These are phyloP conservation scores for Berberis vulgaris DNA, from an alignment of 164 flowering plant genomes.

Conservation along the genomic window DNA sequence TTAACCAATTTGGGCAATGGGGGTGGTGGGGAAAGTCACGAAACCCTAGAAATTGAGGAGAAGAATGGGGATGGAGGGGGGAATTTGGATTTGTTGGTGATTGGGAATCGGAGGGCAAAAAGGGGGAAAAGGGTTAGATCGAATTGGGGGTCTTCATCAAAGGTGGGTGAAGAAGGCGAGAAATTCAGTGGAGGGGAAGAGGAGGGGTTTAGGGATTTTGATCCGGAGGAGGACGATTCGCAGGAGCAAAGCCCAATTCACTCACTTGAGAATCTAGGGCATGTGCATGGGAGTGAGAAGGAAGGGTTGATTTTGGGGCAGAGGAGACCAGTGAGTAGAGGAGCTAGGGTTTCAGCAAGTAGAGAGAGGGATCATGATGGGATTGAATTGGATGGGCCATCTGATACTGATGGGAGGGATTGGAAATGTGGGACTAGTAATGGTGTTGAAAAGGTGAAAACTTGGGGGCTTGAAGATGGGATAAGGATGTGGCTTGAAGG, in stretches of 20 bases:
- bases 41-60: slow-evolving; percentile 9
- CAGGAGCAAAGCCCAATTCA: too few relatives aligned
- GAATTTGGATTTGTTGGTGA: background rate
- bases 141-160: slow-evolving; percentile 32
- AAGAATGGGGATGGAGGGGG: slow-evolving; percentile 11
- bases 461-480: slow-evolving; percentile 25
- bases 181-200: slow-evolving; percentile 25
- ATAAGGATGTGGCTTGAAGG: slow-evolving; percentile 32
- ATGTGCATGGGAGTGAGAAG: too few relatives aligned
- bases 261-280: too few relatives aligned
- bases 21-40: slow-evolving; percentile 8
- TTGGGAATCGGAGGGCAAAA: too few relatives aligned
- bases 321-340: too few relatives aligned
- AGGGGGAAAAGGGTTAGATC: slow-evolving; percentile 32
- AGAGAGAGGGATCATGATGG: background rate
- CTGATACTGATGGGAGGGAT: slow-evolving; percentile 21
- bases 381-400: background rate
- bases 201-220: slow-evolving; percentile 29
- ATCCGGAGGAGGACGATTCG: background rate
- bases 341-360: too few relatives aligned
- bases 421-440: slow-evolving; percentile 25
- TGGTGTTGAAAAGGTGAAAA: slow-evolving; percentile 19
- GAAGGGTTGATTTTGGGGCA: too few relatives aligned
- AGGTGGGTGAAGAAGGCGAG: slow-evolving; percentile 21
- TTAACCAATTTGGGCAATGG: slow-evolving; percentile 16